Base-by-base conservation (phyloP, 2,329 filamentous ascomycete genomes). In the Zymoseptoria brevis region DNA sequence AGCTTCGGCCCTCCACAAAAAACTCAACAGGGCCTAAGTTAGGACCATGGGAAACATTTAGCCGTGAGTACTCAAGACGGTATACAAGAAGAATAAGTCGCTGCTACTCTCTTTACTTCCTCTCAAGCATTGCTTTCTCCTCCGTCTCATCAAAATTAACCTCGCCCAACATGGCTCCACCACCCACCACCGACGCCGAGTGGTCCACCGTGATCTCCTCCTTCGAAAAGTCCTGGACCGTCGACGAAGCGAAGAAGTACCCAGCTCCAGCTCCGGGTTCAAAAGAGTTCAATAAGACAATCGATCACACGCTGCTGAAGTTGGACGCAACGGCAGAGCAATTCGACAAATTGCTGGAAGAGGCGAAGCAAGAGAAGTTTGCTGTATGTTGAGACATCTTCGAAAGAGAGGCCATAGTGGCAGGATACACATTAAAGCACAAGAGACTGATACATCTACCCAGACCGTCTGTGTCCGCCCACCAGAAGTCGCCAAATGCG, bases 381-480 rank as follows among this genome's bases (percentile, higher is more conserved):
- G 77, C 76, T 66, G 77, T 78, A 68, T 16, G 64, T 57, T 35
- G 8, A 50, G 8, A 51, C 9, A 50, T 29, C 11, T 11, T 8
- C 2, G n/a, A 51, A 19, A 54, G 13, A 58, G 19, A 19, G 50
- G 19, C 11, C 45, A 2, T 19, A 8, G n/a, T 22, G 16, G 19
- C 8, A 3, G 50, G 3, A 50, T 13, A 16, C 13, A 16, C 50
- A 26, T 52, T 16, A 6, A 4, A 57, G 58, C 66, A 62, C 2
- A 19, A 16, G n/a, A 75, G 35, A 4, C 35, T 45, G 35, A 45
- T 45, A 45, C 13, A 45, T 6, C 1, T 2, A 45, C n/a, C 22
- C 5, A 69, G 76, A 77, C 81, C 8, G 83, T 85, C 57, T 86
- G 83, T 67, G 81, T 86, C 1, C 79, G 83, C 7, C 72, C 79